Evolutionary conservation across 768 basidiomycete genomes (phyloP).

Genomic region (Pulveroboletus frians): DNA sequence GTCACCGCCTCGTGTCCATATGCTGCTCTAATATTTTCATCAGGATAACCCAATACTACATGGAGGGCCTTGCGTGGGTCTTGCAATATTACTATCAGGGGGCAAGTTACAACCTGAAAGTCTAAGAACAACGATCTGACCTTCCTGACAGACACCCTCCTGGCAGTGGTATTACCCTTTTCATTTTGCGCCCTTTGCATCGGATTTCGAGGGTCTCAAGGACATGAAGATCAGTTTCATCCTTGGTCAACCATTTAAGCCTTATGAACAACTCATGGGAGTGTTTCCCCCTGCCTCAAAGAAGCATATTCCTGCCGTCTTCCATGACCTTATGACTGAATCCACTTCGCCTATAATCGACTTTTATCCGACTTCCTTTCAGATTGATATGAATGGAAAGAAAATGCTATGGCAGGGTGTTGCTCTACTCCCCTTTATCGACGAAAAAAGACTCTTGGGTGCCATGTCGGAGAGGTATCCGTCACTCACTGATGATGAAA

Average conservation of each 20-base stretch:
- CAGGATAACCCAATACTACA: slow-evolving; percentile 78
- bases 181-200: slow-evolving; percentile 97
- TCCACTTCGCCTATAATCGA: slow-evolving; percentile 90
- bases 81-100: slow-evolving; percentile 98
- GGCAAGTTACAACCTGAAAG: slow-evolving; percentile 40
- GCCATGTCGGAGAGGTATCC: slow-evolving; percentile 71
- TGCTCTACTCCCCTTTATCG: slow-evolving; percentile 93
- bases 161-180: slow-evolving; percentile 99
- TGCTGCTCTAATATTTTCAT: slow-evolving; percentile 4
- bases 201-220: slow-evolving; percentile 79
- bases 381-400: slow-evolving; percentile 99
- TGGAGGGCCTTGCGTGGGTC: slow-evolving; percentile 96
- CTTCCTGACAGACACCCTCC: slow-evolving; percentile 62
- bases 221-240: slow-evolving; percentile 78
- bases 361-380: slow-evolving; percentile 89
- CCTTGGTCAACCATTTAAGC: slow-evolving; percentile 84
- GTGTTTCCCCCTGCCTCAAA: slow-evolving; percentile 91
- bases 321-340: slow-evolving; percentile 85
- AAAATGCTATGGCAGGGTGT: slow-evolving; percentile 99
- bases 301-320: slow-evolving; percentile 78
- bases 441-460: slow-evolving; percentile 72
- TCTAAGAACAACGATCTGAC: slow-evolving; percentile 15
- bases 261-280: slow-evolving; percentile 97
- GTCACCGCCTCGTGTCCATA: slow-evolving; percentile 21
- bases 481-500: slow-evolving; percentile 73